Conservation (phyloP, 371 early-diverging fungal genomes). For the Mucor saturninus region DNA sequence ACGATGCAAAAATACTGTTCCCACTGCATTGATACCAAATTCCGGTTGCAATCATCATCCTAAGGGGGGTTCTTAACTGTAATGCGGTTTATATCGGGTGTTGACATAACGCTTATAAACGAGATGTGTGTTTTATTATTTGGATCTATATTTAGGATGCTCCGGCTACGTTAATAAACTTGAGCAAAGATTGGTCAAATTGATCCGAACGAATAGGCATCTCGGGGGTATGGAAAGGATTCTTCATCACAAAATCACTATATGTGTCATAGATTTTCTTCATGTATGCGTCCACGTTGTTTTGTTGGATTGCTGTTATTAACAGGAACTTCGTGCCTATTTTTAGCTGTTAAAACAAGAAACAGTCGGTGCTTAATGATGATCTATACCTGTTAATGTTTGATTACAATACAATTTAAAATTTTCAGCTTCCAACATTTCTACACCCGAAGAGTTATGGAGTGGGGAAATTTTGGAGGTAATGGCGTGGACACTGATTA, state of each 20-base stretch:
- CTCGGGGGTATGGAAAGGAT: conserved; percentile 98
- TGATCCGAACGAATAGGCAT: conserved; percentile 98
- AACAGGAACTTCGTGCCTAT: conserved; percentile 94
- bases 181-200: conserved; percentile 84
- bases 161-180: conserved; percentile 62
- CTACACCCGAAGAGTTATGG: conserved; percentile 81
- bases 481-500: conserved; percentile 91
- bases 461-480: conserved; percentile 92
- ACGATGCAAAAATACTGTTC: too few species aligned
- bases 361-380: too few species aligned
- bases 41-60: too few species aligned
- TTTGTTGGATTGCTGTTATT: conserved; percentile 79
- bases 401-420: conserved; percentile 93
- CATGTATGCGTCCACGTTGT: conserved; percentile 74
- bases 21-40: too few species aligned
- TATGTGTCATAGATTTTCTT: conserved; percentile 87
- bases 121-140: background rate
- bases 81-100: too few species aligned
- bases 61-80: too few species aligned
- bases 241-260: conserved; percentile 97
- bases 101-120: background rate
- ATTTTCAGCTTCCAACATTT: conserved; percentile 88
- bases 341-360: background rate
- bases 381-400: conserved; percentile 81
- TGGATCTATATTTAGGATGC: conserved; percentile 1